phyloP scores from a whole-genome alignment of 768 basidiomycete genomes.

The Cystobasidium ongulense region DNA sequence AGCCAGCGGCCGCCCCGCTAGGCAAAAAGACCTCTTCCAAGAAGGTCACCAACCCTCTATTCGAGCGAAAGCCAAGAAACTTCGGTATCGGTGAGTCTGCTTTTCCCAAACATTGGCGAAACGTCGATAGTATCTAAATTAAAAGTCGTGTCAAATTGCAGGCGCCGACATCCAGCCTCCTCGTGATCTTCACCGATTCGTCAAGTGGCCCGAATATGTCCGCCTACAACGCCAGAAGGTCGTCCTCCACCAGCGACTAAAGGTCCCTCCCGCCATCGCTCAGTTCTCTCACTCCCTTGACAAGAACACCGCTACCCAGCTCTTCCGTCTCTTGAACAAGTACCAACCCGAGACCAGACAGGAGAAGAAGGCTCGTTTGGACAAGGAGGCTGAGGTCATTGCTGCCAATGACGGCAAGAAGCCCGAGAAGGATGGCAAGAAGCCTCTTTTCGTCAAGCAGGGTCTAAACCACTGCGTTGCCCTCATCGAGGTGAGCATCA shows the following conservation, averaged over 20 bases:
- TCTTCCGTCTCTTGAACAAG: constrained; percentile 98
- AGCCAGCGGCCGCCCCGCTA: constrained; percentile 74
- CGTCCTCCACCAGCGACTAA: constrained; percentile 92
- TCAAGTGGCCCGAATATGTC: constrained; percentile 99
- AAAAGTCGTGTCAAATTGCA: constrained; percentile 45
- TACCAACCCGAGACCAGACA: constrained; percentile 88
- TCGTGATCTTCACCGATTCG: constrained; percentile 88
- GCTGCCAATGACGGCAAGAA: constrained; percentile 69
- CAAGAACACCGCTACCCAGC: constrained; percentile 97
- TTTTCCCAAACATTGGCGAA: too few relatives aligned
- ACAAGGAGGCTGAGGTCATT: constrained; percentile 58
- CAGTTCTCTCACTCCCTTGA: constrained; percentile 92
- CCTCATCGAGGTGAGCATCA: constrained; percentile 52
- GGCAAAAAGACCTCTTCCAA: constrained; percentile 61
- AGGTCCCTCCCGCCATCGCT: constrained; percentile 95
- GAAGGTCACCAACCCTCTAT: constrained; percentile 88
- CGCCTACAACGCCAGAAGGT: constrained; percentile 97
- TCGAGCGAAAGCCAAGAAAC: constrained; percentile 80
- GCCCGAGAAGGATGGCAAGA: constrained; percentile 69
- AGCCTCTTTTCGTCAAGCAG: constrained; percentile 90
- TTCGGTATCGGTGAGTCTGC: constrained; percentile 75
- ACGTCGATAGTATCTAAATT: too few relatives aligned
- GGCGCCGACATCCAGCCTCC: constrained; percentile 88
- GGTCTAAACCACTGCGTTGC: constrained; percentile 95
- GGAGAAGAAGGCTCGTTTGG: constrained; percentile 93